Base-by-base conservation (phyloP, 148 eudicot species). In the Talinum fruticosum region DNA sequence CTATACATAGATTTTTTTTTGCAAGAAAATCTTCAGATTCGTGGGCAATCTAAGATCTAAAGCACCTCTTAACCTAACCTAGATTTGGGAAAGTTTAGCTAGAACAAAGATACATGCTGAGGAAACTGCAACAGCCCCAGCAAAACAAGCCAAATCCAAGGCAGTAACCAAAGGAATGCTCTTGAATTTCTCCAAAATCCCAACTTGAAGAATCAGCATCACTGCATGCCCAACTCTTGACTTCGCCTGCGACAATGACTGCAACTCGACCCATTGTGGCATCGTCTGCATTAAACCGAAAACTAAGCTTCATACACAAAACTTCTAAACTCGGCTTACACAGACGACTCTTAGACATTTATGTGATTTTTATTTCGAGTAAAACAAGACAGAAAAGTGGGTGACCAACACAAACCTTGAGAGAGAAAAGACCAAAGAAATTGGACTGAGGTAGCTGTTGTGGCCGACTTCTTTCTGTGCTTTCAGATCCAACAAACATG, bases 161-260 rank as follows among this genome's bases (percentile, higher is more conserved):
- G 85, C 88, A n/a, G 86, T 84, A 66, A 67, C 85, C 47, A 90
- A 16, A 53, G 93, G 89, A n/a, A 93, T 59, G 30, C 70, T 85
- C 77, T 87, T 87, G 84, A 93, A 85, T 64, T 93, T 93, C 35
- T 89, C 91, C 82, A 93, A 21, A 29, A 89, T 79, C 34, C 91
- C 91, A 54, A 93, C 95, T 87, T 89, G 97, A 49, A 90, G 86
- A 57, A 90, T 78, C 91, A 93, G 79, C 69, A 90, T 70, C 47
- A 93, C 66, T 0, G 91, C 93, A 10, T 89, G 93, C 38, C 93
- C 97, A 6, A 93, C 77, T 62, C 87, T 90, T 37, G 93, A 81
- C 84, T 93, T 93, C 8, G 90, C 93, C 73, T 87, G 84, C 37
- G 82, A 44, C 2, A 85, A 81, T 0, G 97, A 88, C 5, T 85